Percentiles rank a stretch among this genome's conserved stretches.
phyloP scores from a whole-genome alignment of 2,329 filamentous ascomycete genomes.

The Orbilia ellipsospora region DNA sequence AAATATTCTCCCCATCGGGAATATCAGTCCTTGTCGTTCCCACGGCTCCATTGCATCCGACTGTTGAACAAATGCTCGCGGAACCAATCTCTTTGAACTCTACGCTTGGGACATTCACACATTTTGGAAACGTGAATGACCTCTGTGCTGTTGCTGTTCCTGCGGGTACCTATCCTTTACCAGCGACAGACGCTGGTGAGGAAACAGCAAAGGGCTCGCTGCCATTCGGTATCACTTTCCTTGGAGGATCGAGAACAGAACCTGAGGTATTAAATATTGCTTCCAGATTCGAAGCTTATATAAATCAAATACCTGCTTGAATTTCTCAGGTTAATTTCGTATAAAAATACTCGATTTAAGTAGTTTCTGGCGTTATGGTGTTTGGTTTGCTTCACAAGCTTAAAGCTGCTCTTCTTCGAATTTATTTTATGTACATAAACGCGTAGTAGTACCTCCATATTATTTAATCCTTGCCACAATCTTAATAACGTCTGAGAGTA shows the following conservation, averaged over 20 bases:
- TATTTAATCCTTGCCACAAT: slow-evolving; percentile 64
- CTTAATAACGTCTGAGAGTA: slow-evolving; percentile 92
- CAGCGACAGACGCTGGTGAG: slow-evolving; percentile 48
- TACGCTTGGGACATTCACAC: slow-evolving; percentile 69
- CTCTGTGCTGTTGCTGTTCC: slow-evolving; percentile 69
- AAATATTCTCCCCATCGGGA: slow-evolving; percentile 61
- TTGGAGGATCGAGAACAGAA: slow-evolving; percentile 64
- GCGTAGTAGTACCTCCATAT: not conserved
- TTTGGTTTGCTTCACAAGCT: not conserved
- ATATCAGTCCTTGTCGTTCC: slow-evolving; percentile 69
- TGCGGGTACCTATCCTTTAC: slow-evolving; percentile 63
- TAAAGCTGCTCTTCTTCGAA: no score
- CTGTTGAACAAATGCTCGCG: slow-evolving; percentile 66
- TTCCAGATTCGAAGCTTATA: slow-evolving; percentile 59
- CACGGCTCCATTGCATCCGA: slow-evolving; percentile 68
- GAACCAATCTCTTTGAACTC: slow-evolving; percentile 70
- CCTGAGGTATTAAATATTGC: slow-evolving; percentile 62
- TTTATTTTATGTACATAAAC: slow-evolving; percentile 38
- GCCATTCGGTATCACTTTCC: slow-evolving; percentile 65
- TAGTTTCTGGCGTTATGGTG: slow-evolving; percentile 20
- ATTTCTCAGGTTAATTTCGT: not conserved
- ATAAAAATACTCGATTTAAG: not conserved
- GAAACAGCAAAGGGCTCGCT: slow-evolving; percentile 57
- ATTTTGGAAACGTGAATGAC: slow-evolving; percentile 72
- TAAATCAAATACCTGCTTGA: slow-evolving; percentile 25